Base-by-base conservation (phyloP, 768 basidiomycete species). In the Tulasnella sp. region DNA sequence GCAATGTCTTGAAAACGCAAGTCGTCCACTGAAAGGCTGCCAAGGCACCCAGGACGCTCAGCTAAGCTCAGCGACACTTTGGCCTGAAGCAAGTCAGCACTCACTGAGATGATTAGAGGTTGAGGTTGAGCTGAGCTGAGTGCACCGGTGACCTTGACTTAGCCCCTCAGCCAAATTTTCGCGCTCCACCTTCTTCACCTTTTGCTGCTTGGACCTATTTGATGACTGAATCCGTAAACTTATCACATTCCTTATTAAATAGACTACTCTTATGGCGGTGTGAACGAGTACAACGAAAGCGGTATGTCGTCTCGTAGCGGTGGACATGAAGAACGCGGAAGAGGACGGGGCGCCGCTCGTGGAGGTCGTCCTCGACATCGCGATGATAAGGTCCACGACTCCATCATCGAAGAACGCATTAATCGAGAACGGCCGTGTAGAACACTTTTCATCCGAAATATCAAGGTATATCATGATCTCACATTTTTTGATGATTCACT, bases 391-490 rank as follows among this genome's bases (percentile, higher is more conserved):
- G 81, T 87, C 44, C 90, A 90, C 77, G 85, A 87, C 67, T 85
- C 86, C 41, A 84, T 92, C 63, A 92, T 94, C 74, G 90, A 92
- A 77, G 88, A 93, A 69, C 84, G 94, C 62, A 87, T 92, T 65
- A 84, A 90, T 70, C 83, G 87, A 63, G 94, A 99, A 75, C 78
- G 92, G 65, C 92, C 92, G 1, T 97, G 96, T 72, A 81, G 96
- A 54, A 97, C 92, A 2, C 74, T 99, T 31, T 99, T 99, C 69
- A 92, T 98, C 64, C 83, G 96, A 66, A 99, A 99, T 70, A 90
- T 99, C 67, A 96, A 92, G 84, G 94, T 88, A 73, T 85, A 90
- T 80, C 48, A 22, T 38, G n/a, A 19, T 60, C 34, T 38, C 15
- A 7, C 34, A 38, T 38, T 38, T 5, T 15, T 38, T 38, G 34